Evolutionary conservation across 768 basidiomycete species (phyloP).

Genomic region (Austroboletus eburneus): DNA sequence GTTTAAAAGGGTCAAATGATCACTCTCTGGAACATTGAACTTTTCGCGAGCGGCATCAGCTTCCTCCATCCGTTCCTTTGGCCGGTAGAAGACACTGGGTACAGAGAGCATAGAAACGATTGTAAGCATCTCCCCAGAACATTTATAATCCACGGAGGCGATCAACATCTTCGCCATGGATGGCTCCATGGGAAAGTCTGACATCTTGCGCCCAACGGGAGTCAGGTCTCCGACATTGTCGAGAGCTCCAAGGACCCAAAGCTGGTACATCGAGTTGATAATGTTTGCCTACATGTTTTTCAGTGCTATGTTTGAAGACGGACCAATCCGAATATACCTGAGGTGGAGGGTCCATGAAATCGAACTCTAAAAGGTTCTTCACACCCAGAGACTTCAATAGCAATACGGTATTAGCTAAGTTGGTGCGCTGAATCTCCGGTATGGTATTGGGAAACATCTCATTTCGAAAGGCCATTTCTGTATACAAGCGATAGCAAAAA

Average conservation of each 20-base stretch:
- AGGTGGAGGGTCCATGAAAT: constrained; percentile 99
- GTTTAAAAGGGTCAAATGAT: constrained; percentile 91
- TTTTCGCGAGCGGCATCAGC: constrained; percentile 97
- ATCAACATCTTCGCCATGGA: constrained; percentile 99
- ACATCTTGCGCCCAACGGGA: constrained; percentile 91
- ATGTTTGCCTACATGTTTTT: constrained; percentile 72
- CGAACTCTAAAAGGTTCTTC: constrained; percentile 95
- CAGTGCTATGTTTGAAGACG: background rate
- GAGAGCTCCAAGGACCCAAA: constrained; percentile 97
- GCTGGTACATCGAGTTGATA: constrained; percentile 98
- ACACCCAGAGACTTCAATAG: constrained; percentile 95
- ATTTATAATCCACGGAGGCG: constrained; percentile 81
- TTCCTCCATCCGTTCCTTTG: constrained; percentile 96
- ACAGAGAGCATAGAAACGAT: constrained; percentile 99
- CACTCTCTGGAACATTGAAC: constrained; percentile 98
- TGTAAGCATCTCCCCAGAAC: constrained; percentile 94
- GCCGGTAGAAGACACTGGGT: constrained; percentile 95
- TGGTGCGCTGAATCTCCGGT: constrained; percentile 97
- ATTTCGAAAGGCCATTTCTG: constrained; percentile 94
- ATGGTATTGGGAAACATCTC: constrained; percentile 95
- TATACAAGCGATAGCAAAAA: constrained; percentile 94
- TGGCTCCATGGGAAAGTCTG: constrained; percentile 99
- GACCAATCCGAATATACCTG: constrained; percentile 48
- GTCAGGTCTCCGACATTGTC: constrained; percentile 98
- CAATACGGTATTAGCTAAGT: constrained; percentile 94